Percentiles rank a stretch among this genome's conserved stretches.
phyloP scores from a whole-genome alignment of 345 rosid genomes.

The Melaleuca alternifolia region DNA sequence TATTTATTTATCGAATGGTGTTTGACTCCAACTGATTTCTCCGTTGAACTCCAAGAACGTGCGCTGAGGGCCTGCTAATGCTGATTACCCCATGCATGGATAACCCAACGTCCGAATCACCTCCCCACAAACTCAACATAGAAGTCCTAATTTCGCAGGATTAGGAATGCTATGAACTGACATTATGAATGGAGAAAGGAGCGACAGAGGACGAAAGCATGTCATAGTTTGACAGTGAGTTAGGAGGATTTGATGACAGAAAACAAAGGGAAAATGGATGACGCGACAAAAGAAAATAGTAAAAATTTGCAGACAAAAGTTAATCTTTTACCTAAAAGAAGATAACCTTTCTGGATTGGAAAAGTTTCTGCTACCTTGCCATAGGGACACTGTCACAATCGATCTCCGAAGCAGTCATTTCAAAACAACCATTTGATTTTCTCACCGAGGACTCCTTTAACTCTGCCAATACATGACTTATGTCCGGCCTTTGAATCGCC shows the following conservation, averaged over 20 bases:
- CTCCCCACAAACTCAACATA: background rate
- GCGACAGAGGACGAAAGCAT: background rate
- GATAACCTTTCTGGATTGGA: too few species aligned
- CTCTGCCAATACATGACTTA: constrained; percentile 34
- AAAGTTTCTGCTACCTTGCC: too few species aligned
- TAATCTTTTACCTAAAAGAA: too few species aligned
- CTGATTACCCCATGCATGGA: background rate
- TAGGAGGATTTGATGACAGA: background rate
- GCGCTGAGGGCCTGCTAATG: background rate
- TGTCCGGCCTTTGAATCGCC: constrained; percentile 29
- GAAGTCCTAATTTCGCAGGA: background rate
- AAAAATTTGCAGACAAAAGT: background rate
- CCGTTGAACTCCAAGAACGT: too few species aligned
- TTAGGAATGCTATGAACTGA: background rate
- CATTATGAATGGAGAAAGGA: background rate
- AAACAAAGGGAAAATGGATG: too few species aligned
- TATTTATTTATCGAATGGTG: background rate
- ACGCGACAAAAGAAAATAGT: background rate
- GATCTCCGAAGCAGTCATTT: too few species aligned
- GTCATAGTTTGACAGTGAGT: background rate
- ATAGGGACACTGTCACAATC: too few species aligned
- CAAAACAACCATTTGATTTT: too few species aligned
- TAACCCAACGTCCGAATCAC: background rate
- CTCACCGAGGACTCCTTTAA: constrained; percentile 13
- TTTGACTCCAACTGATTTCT: background rate